phyloP scores from a whole-genome alignment of 345 rosid species.

The Citrus inodora region DNA sequence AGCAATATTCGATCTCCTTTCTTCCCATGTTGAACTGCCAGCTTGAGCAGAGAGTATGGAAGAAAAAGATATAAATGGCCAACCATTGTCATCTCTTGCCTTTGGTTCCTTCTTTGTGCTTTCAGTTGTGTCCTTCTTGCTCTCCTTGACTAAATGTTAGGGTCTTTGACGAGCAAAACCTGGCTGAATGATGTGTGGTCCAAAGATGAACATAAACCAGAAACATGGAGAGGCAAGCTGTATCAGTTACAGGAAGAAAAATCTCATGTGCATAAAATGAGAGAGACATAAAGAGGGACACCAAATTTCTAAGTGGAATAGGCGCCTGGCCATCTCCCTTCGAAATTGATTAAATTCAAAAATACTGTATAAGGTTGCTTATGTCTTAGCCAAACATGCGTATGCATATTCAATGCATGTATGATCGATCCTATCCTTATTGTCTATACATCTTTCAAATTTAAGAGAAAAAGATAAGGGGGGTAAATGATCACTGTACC shows the following conservation, averaged over 20 bases:
- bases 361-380: not conserved
- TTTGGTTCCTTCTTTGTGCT: not conserved
- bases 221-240: slow-evolving; percentile 18
- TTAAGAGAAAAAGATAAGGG: not conserved
- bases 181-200: slow-evolving; percentile 50
- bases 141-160: slow-evolving; percentile 22
- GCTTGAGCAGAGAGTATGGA: slow-evolving; percentile 12
- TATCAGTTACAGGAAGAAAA: slow-evolving; percentile 17
- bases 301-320: not conserved
- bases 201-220: slow-evolving; percentile 28
- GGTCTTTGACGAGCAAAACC: slow-evolving; percentile 79
- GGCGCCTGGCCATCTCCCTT: not conserved
- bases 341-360: not conserved
- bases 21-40: slow-evolving; percentile 9
- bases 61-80: not conserved
- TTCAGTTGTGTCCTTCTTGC: not conserved
- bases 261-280: not conserved
- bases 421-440: no score
- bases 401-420: not conserved
- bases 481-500: slow-evolving; percentile 33
- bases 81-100: not conserved
- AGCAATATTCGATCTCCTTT: not conserved
- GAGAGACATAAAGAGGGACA: not conserved
- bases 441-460: not conserved
- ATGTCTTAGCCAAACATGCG: not conserved